Evolutionary conservation across 192 early-diverging fungal genomes (phyloP), one percentile per base, ranked within the genome.

Genomic region (Backusella westeae): DNA sequence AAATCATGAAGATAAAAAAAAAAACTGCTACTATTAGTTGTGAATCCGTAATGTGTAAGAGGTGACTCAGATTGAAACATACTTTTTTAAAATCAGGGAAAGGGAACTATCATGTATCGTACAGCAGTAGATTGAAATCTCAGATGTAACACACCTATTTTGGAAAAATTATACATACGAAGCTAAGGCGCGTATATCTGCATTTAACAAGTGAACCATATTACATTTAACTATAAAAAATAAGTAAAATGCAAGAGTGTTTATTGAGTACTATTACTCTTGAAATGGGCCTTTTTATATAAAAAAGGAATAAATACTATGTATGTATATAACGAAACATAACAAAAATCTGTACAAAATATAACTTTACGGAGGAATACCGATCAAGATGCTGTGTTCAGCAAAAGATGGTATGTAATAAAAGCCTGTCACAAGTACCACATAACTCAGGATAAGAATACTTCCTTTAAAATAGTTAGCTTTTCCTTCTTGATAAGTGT

Each of bases 401-500:
- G 70, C 10, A 36, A 69, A 68, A 53, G 80, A 63, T n/a, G 93
- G 91, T 53, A 89, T 91, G 83, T 90, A 99, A 39, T 87, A 89
- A 81, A 94, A 96, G 7, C 90, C 92, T 19, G 88, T 87, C 81
- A 96, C 86, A 74, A 97, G 85, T 19, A 98, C 91, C 63, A 81
- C 81, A 81, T 99, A 99, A 56, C 91, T 92, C 26, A 98, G 79
- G 34, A 96, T 89, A 73, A 99, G 84, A 65, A 99, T 95, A 6
- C 90, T 85, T 35, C 96, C 97, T 84, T 99, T 98, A 82, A 99
- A 99, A 86, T 99, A 98, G 84, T 99, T 98, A 66, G 90, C 86
- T 82, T 94, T 97, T 76, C 96, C 96, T 84, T 99, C 97, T 70
- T 94, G 92, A 82, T 96, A 97, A 14, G 97, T 92, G 76, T 97